These are phyloP conservation scores for Penicillium sp. DNA, from an alignment of 2,329 filamentous ascomycete genomes.

Conservation along the genomic window DNA sequence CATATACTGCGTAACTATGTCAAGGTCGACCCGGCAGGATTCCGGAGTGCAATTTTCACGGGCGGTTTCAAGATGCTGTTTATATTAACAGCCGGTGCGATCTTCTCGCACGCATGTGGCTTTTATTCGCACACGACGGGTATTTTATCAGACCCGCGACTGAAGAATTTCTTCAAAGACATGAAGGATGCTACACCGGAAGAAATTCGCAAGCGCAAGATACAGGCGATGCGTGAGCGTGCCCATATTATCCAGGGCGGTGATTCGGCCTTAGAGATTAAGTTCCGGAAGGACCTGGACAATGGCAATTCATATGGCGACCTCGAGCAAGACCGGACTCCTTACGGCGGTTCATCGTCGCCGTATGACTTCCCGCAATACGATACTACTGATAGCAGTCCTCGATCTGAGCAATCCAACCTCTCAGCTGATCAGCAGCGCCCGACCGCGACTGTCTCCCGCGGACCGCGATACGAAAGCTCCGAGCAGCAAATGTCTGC, in stretches of 20 bases:
- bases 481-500: neutral
- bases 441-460: no score
- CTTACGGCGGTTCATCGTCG: neutral
- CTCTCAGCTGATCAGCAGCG: slow-evolving; percentile 1
- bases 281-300: slow-evolving; percentile 4
- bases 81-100: slow-evolving; percentile 5
- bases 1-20: slow-evolving; percentile 4
- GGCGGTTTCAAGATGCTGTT: slow-evolving; percentile 16
- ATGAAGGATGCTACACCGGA: slow-evolving; percentile 16
- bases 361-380: neutral
- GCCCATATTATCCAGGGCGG: slow-evolving; percentile 1
- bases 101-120: slow-evolving; percentile 7
- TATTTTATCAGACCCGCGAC: slow-evolving; percentile 20
- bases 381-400: no score
- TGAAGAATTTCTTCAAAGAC: slow-evolving; percentile 21
- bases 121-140: slow-evolving; percentile 10
- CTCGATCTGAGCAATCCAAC: neutral
- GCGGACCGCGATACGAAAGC: slow-evolving; percentile 1
- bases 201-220: slow-evolving; percentile 19
- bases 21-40: slow-evolving; percentile 2
- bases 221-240: slow-evolving; percentile 11
- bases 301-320: neutral
- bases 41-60: slow-evolving; percentile 1
- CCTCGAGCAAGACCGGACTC: neutral
- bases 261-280: slow-evolving; percentile 3